These are phyloP conservation scores for Cornus controversa DNA, from an alignment of 148 eudicot species.

Conservation along the genomic window DNA sequence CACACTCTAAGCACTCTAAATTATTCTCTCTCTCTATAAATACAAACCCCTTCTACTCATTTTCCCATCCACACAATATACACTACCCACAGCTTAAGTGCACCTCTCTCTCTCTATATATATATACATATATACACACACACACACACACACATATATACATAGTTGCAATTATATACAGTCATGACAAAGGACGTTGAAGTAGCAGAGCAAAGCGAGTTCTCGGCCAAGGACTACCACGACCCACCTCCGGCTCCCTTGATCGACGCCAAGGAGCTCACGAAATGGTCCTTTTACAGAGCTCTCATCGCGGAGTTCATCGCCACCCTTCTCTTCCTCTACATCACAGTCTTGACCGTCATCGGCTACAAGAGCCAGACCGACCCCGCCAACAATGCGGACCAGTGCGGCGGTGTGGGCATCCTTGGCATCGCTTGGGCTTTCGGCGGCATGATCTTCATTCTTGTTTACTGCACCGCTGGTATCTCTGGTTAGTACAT, in stretches of 20 bases:
- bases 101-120: neutral
- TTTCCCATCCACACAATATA: neutral
- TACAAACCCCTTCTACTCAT: constrained; percentile 21
- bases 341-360: constrained; percentile 61
- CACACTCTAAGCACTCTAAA: constrained; percentile 1
- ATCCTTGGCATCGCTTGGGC: constrained; percentile 87
- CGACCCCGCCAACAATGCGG: constrained; percentile 8
- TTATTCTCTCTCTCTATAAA: constrained; percentile 18
- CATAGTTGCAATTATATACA: neutral
- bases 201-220: constrained; percentile 34
- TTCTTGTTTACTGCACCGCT: constrained; percentile 88
- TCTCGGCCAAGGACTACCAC: constrained; percentile 62
- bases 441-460: constrained; percentile 82
- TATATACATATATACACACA: too few species aligned
- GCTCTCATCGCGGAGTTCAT: constrained; percentile 70
- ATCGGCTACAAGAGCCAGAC: constrained; percentile 60
- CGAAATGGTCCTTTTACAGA: constrained; percentile 65
- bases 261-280: constrained; percentile 44
- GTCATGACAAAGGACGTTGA: constrained; percentile 55
- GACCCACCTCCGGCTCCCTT: constrained; percentile 71
- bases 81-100: too few species aligned
- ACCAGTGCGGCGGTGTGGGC: constrained; percentile 64
- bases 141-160: too few species aligned
- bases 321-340: constrained; percentile 67
- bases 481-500: constrained; percentile 60